phyloP scores from a whole-genome alignment of 2,329 filamentous ascomycete species.

The Cyphellophora attinorum region DNA sequence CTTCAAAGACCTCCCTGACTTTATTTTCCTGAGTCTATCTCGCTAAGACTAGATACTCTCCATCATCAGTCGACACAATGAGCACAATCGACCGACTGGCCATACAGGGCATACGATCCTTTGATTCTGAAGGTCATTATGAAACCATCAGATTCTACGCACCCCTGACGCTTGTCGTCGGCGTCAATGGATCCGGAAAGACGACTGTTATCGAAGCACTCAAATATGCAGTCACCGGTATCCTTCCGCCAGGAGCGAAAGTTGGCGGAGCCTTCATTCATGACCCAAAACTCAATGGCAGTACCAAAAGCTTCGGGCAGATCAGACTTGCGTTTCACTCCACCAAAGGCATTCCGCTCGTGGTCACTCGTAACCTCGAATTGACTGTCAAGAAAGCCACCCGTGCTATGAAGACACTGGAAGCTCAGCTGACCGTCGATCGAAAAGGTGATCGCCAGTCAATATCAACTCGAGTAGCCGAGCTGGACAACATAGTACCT shows the following conservation, averaged over 20 bases:
- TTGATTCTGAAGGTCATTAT: slow-evolving; percentile 58
- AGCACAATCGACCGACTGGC: slow-evolving; percentile 80
- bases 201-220: slow-evolving; percentile 98
- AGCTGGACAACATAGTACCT: slow-evolving; percentile 76
- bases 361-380: slow-evolving; percentile 74
- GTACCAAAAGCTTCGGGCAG: slow-evolving; percentile 82
- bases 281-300: slow-evolving; percentile 78
- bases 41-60: background rate
- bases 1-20: too few relatives aligned
- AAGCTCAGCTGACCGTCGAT: slow-evolving; percentile 62
- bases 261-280: slow-evolving; percentile 86
- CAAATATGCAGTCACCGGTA: slow-evolving; percentile 93
- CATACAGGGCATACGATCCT: slow-evolving; percentile 79
- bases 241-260: slow-evolving; percentile 80
- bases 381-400: slow-evolving; percentile 76
- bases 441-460: slow-evolving; percentile 71
- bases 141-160: slow-evolving; percentile 83
- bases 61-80: slow-evolving; percentile 13
- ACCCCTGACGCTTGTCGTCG: slow-evolving; percentile 90
- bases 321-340: slow-evolving; percentile 82
- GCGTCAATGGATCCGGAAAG: slow-evolving; percentile 94
- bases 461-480: slow-evolving; percentile 68
- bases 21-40: too few relatives aligned
- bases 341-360: slow-evolving; percentile 68
- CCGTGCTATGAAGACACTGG: slow-evolving; percentile 71